Conservation (phyloP, 2,329 filamentous ascomycete genomes). For the Hypoxylon sp. region DNA sequence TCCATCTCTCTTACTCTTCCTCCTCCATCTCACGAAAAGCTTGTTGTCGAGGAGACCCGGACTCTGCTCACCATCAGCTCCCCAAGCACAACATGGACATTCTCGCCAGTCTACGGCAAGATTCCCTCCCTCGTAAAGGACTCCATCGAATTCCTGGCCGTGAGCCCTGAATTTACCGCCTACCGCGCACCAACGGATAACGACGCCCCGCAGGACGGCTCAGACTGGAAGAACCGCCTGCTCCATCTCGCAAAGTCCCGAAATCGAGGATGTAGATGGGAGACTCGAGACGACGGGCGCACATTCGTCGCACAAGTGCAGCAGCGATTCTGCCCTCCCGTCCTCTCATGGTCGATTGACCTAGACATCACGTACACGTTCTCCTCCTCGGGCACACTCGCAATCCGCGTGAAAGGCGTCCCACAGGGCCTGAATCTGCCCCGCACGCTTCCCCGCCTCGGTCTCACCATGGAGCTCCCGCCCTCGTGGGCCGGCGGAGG, state of each 20-base stretch:
- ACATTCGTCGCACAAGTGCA: conserved; percentile 58
- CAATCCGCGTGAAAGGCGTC: conserved; percentile 61
- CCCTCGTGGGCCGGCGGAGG: conserved; percentile 36
- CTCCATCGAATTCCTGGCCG: conserved; percentile 42
- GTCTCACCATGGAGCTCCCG: conserved; percentile 62
- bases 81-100: conserved; percentile 44
- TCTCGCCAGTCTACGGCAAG: conserved; percentile 44
- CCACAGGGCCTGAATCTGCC: conserved; percentile 64
- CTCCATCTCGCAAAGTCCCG: conserved; percentile 57
- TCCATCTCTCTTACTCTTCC: conserved; percentile 6
- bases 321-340: conserved; percentile 69
- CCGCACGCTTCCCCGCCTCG: conserved; percentile 70
- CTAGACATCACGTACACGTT: conserved; percentile 68
- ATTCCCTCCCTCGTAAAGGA: conserved; percentile 47
- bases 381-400: conserved; percentile 56
- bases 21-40: conserved; percentile 23
- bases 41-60: conserved; percentile 42
- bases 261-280: conserved; percentile 51
- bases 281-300: conserved; percentile 41
- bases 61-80: conserved; percentile 45
- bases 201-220: conserved; percentile 66
- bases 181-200: conserved; percentile 76
- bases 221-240: conserved; percentile 64
- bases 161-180: conserved; percentile 52
- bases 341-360: conserved; percentile 70